Percentiles rank a stretch among this genome's conserved stretches.
Conservation (phyloP, 2,329 filamentous ascomycete species). For the Corniculantispora saksenae region DNA sequence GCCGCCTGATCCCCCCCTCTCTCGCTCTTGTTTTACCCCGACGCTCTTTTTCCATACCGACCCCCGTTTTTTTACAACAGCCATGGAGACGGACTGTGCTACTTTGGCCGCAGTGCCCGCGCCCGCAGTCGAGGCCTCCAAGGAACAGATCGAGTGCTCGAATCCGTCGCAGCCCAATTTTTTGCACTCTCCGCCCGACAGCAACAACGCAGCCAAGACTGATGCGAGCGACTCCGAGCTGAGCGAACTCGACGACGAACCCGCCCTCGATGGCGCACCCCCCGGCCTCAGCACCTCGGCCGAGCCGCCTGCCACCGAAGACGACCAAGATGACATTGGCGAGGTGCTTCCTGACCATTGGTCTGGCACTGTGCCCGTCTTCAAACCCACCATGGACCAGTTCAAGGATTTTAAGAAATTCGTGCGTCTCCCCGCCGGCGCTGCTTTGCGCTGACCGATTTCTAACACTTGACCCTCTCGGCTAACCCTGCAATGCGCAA, state of each 20-base stretch:
- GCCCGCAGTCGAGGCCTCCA: conserved; percentile 29
- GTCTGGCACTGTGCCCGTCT: conserved; percentile 89
- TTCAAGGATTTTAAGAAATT: conserved; percentile 93
- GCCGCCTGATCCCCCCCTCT: conserved; percentile 33
- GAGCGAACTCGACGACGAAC: conserved; percentile 63
- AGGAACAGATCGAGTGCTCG: conserved; percentile 36
- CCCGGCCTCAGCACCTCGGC: conserved; percentile 17
- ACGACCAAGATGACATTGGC: conserved; percentile 65
- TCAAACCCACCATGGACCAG: conserved; percentile 92
- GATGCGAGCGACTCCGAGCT: conserved; percentile 66
- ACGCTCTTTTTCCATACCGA: conserved; percentile 13
- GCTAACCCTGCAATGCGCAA: conserved; percentile 16
- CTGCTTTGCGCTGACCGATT: background rate
- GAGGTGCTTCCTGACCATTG: conserved; percentile 85
- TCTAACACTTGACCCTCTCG: background rate
- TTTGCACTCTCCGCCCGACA: conserved; percentile 65
- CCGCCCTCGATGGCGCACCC: conserved; percentile 35
- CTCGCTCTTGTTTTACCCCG: conserved; percentile 8
- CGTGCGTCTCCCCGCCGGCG: conserved; percentile 51
- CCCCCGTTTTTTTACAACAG: conserved; percentile 5
- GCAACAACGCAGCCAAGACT: conserved; percentile 60
- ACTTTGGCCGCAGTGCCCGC: conserved; percentile 16
- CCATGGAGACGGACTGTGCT: conserved; percentile 10
- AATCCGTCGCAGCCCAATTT: conserved; percentile 43
- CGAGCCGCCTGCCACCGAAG: conserved; percentile 30